Evolutionary conservation across 2,329 filamentous ascomycete species (phyloP).

Genomic region (Lecanicillium sp.): DNA sequence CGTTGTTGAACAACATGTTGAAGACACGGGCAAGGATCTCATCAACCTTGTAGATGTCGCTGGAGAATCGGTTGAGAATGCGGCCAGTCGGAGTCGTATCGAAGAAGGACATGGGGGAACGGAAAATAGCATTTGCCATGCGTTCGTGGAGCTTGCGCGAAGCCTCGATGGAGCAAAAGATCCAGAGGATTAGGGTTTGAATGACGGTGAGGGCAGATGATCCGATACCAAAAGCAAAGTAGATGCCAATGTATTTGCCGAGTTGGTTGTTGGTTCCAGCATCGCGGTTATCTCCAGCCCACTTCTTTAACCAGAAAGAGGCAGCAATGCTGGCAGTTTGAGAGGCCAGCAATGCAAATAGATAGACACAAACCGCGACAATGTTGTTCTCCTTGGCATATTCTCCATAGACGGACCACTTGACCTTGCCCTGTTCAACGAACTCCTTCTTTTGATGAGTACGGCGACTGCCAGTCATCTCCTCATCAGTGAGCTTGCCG

Average conservation of each 20-base stretch:
- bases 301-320: constrained; percentile 88
- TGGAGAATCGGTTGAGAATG: constrained; percentile 92
- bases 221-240: constrained; percentile 90
- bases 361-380: constrained; percentile 73
- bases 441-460: constrained; percentile 84
- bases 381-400: constrained; percentile 95
- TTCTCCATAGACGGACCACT: constrained; percentile 86
- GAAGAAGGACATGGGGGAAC: constrained; percentile 97
- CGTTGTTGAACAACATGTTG: constrained; percentile 88
- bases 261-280: constrained; percentile 65
- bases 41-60: constrained; percentile 76
- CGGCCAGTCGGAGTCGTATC: constrained; percentile 95
- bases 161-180: constrained; percentile 98
- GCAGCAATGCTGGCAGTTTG: constrained; percentile 79
- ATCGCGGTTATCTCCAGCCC: constrained; percentile 74
- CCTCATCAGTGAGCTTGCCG: constrained; percentile 79
- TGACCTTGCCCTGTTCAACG: constrained; percentile 92
- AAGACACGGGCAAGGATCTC: constrained; percentile 94
- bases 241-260: constrained; percentile 89
- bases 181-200: constrained; percentile 95
- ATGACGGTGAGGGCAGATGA: constrained; percentile 78
- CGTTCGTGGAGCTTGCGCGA: constrained; percentile 93
- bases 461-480: constrained; percentile 69
- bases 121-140: constrained; percentile 96
- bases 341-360: constrained; percentile 68